Conservation (phyloP, 2,329 filamentous ascomycete species). For the Colletotrichum echinochloae region DNA sequence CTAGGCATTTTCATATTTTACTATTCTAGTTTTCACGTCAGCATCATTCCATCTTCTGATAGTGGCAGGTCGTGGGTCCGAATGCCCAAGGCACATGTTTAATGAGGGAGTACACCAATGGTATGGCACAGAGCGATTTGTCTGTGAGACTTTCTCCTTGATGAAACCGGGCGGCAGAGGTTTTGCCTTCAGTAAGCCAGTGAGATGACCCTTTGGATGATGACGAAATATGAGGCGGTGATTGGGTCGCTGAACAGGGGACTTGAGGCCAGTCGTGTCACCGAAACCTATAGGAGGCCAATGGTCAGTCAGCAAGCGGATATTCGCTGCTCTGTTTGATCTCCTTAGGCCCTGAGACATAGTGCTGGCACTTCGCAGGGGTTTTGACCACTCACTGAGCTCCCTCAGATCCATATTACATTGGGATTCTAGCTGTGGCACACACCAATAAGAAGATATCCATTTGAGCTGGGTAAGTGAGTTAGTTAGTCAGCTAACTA, state of each 20-base stretch:
- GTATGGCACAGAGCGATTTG: not conserved
- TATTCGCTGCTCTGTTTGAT: not conserved
- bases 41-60: not conserved
- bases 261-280: not conserved
- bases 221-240: not conserved
- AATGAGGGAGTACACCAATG: not conserved
- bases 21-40: not conserved
- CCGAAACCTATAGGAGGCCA: not conserved
- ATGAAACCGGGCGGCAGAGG: not conserved
- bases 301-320: not conserved
- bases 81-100: conserved; percentile 1
- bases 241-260: not conserved
- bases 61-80: not conserved
- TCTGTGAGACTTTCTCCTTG: not conserved
- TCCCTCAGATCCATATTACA: too few species aligned
- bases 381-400: too few species aligned
- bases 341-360: too few species aligned
- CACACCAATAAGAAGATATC: too few species aligned
- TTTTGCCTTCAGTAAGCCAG: not conserved
- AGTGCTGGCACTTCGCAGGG: too few species aligned
- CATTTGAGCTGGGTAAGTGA: too few species aligned
- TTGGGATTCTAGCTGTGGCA: too few species aligned
- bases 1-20: not conserved
- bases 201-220: not conserved
- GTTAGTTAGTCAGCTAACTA: too few species aligned